Conservation (phyloP, 441 rosid genomes). For the Bruguiera hainesii region DNA sequence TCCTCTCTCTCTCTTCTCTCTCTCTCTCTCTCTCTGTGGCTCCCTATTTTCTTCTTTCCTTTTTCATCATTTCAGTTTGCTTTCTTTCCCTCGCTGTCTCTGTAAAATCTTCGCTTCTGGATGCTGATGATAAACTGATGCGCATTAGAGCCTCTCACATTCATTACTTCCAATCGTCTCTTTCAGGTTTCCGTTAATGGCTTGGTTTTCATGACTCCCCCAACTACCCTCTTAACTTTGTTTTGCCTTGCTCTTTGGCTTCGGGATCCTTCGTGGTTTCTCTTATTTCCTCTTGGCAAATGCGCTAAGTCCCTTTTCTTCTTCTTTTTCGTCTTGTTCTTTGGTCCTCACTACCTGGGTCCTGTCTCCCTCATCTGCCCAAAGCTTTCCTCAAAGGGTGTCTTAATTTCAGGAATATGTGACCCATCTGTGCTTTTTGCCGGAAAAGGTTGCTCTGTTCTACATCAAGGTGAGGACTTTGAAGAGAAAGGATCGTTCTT, state of each 20-base stretch:
- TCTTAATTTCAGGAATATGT: slow-evolving; percentile 10
- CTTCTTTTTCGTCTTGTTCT: not conserved
- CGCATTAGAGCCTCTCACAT: slow-evolving; percentile 1
- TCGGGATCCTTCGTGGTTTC: not conserved
- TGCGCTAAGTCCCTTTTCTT: not conserved
- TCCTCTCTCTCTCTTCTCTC: slow-evolving; percentile 20
- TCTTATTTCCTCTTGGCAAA: not conserved
- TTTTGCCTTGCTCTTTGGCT: not conserved
- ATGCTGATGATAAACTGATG: not conserved
- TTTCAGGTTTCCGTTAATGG: slow-evolving; percentile 21
- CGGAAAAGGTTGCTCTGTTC: slow-evolving; percentile 18
- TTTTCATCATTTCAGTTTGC: not conserved
- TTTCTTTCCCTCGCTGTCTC: not conserved
- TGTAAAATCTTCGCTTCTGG: slow-evolving; percentile 12
- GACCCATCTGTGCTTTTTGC: not conserved
- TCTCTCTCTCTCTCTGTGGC: not conserved
- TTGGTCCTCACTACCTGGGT: slow-evolving; percentile 1
- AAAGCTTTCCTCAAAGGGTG: slow-evolving; percentile 14
- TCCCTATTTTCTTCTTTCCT: not conserved
- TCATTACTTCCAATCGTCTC: slow-evolving; percentile 6
- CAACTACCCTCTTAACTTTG: slow-evolving; percentile 8
- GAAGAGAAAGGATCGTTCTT: slow-evolving; percentile 9
- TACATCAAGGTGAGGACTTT: slow-evolving; percentile 9
- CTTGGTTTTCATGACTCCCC: slow-evolving; percentile 20
- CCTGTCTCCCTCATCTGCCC: slow-evolving; percentile 3